These are phyloP conservation scores for Pestalotiopsis sp. DNA, from an alignment of 2,329 filamentous ascomycete genomes.

Conservation along the genomic window DNA sequence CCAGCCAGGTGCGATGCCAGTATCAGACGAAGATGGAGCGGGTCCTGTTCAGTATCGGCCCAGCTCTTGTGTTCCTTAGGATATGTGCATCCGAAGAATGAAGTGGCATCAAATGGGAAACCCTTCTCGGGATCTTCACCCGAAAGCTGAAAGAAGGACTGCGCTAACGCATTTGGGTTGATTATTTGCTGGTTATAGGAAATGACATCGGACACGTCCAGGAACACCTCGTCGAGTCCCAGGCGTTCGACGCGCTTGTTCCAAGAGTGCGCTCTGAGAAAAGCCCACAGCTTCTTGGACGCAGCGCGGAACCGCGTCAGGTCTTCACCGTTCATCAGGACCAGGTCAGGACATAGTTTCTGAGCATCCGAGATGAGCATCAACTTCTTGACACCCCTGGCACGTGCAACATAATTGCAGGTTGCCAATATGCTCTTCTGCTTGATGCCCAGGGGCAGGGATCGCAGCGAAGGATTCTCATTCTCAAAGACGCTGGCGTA, in stretches of 20 bases:
- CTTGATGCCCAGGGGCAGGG: conserved; percentile 78
- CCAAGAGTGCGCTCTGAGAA: conserved; percentile 77
- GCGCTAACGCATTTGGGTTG: conserved; percentile 62
- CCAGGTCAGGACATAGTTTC: conserved; percentile 77
- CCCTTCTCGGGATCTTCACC: conserved; percentile 75
- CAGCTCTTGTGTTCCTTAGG: conserved; percentile 15
- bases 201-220: conserved; percentile 86
- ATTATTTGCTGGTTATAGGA: conserved; percentile 77
- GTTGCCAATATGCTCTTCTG: conserved; percentile 94
- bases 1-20: conserved; percentile 82
- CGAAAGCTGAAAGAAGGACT: conserved; percentile 82
- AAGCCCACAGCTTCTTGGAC: conserved; percentile 78
- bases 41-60: conserved; percentile 33
- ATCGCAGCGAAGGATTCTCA: conserved; percentile 72
- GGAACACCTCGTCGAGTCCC: conserved; percentile 87
- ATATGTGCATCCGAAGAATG: conserved; percentile 63
- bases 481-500: conserved; percentile 91
- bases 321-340: conserved; percentile 87
- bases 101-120: conserved; percentile 76
- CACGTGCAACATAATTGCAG: conserved; percentile 89
- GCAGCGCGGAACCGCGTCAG: conserved; percentile 82
- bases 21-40: conserved; percentile 62
- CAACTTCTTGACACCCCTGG: conserved; percentile 75
- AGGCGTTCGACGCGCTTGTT: conserved; percentile 76
- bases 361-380: conserved; percentile 84